These are phyloP conservation scores for Trichomonas vaginalis DNA, from an alignment of 208 protist species.

Conservation along the genomic window DNA sequence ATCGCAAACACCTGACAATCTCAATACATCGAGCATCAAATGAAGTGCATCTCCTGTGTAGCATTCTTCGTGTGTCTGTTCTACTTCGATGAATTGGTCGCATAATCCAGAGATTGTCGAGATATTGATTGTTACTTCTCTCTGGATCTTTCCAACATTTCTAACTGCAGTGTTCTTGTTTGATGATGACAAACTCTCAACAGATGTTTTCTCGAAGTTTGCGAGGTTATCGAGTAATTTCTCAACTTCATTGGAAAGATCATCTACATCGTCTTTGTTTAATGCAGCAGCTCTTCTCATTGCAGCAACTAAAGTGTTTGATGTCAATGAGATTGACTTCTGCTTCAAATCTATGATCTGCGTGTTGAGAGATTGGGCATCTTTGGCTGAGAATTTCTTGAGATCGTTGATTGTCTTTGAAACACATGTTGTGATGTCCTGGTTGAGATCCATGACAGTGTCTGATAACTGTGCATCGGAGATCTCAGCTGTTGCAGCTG, in stretches of 20 bases:
- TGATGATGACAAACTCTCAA: neutral
- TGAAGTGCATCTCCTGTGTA: neutral
- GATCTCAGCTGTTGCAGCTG: too few relatives aligned
- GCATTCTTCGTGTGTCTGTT: neutral
- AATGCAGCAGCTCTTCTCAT: neutral
- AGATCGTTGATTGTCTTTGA: neutral
- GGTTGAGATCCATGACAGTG: neutral
- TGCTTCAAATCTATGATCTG: neutral
- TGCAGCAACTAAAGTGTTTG: neutral
- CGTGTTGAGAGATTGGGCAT: neutral
- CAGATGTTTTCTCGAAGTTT: neutral
- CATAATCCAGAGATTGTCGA: neutral
- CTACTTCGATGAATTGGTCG: neutral
- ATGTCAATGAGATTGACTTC: neutral
- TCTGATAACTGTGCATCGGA: neutral
- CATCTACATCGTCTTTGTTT: neutral
- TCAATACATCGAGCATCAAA: neutral
- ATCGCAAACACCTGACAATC: neutral
- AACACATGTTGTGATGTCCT: neutral
- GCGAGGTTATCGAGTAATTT: neutral
- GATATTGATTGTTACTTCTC: neutral
- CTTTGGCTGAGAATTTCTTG: neutral
- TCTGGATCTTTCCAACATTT: neutral
- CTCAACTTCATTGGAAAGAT: neutral
- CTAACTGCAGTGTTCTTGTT: neutral